Conservation (phyloP, 75 land plant genomes). For the Picea sitchensis region DNA sequence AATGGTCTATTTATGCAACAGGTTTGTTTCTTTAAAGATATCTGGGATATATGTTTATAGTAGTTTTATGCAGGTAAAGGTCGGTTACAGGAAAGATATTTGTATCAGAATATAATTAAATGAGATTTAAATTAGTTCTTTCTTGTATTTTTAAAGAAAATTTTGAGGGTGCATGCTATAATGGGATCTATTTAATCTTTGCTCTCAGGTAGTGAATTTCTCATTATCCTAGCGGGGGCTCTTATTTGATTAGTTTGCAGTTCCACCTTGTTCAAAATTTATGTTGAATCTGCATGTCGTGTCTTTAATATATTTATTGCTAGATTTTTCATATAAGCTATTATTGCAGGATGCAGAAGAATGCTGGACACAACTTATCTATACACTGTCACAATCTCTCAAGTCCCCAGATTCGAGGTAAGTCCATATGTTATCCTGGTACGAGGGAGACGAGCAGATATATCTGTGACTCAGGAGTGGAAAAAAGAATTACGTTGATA, state of each 20-base stretch:
- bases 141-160: too few species aligned
- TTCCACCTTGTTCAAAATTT: background rate
- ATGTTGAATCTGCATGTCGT: background rate
- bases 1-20: conserved; percentile 95
- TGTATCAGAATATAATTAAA: too few species aligned
- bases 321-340: conserved; percentile 3
- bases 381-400: conserved; percentile 81
- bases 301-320: background rate
- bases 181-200: background rate
- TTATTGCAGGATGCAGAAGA: conserved; percentile 91
- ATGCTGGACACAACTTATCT: conserved; percentile 95
- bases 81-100: too few species aligned
- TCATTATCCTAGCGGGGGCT: too few species aligned
- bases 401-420: conserved; percentile 54
- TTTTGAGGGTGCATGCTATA: background rate
- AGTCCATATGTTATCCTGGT: background rate
- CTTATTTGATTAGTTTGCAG: background rate
- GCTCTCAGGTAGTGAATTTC: too few species aligned
- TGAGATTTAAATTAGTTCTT: too few species aligned
- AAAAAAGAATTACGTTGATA: too few species aligned
- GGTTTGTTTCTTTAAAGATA: conserved; percentile 25
- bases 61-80: too few species aligned
- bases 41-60: background rate
- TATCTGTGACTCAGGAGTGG: background rate
- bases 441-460: background rate